Conservation (phyloP, 2,329 filamentous ascomycete species). For the Dichotomopilus funicola region DNA sequence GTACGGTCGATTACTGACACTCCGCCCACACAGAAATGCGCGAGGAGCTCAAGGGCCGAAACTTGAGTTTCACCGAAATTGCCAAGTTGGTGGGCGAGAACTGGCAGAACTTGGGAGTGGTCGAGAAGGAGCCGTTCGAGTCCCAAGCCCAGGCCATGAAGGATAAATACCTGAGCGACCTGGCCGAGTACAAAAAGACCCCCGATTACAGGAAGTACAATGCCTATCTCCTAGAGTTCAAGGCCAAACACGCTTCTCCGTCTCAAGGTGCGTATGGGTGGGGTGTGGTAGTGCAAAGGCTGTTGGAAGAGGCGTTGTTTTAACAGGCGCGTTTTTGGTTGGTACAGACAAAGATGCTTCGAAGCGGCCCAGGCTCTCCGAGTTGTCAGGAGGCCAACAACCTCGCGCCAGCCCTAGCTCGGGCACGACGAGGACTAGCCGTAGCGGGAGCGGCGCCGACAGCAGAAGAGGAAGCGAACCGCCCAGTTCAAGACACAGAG, state of each 20-base stretch:
- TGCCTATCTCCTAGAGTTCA: slow-evolving; percentile 71
- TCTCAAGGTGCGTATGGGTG: slow-evolving; percentile 42
- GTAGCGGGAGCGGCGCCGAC: slow-evolving; percentile 43
- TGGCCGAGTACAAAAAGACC: slow-evolving; percentile 73
- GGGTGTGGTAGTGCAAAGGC: neutral
- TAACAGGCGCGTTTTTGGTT: neutral
- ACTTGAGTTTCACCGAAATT: slow-evolving; percentile 75
- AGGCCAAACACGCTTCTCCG: slow-evolving; percentile 58
- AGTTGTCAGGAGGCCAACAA: slow-evolving; percentile 27
- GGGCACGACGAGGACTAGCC: slow-evolving; percentile 33
- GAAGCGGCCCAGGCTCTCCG: slow-evolving; percentile 43
- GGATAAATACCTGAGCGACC: slow-evolving; percentile 67
- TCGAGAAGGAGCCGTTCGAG: slow-evolving; percentile 67
- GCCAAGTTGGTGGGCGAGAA: slow-evolving; percentile 76
- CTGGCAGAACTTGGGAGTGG: slow-evolving; percentile 65
- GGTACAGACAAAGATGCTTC: slow-evolving; percentile 40
- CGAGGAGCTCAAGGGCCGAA: slow-evolving; percentile 69
- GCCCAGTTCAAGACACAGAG: slow-evolving; percentile 40
- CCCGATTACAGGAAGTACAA: slow-evolving; percentile 60
- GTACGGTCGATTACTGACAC: too few species aligned
- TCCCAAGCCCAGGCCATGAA: slow-evolving; percentile 65
- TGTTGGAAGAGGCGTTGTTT: neutral
- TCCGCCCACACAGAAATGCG: slow-evolving; percentile 53
- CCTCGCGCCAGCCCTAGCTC: slow-evolving; percentile 37
- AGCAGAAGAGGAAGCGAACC: slow-evolving; percentile 43